Base-by-base conservation (phyloP, 345 rosid species). In the Chamaenerion angustifolium region DNA sequence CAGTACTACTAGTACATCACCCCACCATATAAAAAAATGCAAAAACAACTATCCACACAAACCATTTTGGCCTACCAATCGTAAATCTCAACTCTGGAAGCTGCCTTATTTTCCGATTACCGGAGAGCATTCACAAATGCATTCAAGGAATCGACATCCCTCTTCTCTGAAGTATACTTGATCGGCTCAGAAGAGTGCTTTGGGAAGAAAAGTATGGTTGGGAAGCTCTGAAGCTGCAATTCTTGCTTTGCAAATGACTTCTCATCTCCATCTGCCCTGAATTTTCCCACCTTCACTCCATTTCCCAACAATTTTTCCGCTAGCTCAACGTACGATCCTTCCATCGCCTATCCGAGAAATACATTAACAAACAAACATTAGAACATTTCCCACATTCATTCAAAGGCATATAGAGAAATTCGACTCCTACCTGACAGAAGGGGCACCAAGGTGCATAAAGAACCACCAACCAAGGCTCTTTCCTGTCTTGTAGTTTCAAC, bases 371-470 rank as follows among this genome's bases (percentile, higher is more conserved):
- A 53, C 40, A 31, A 16, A 16, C 45, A 15, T 16, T 49, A 40
- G 11, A 17, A 1, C 7, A 31, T 31, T 31, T 31, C 37, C 37
- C 37, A 31, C 37, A 31, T 23, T 23, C 27, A 23, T 23, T 23
- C 27, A 2, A 23, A 2, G 5, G 27, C 2, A 31, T 31, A 31
- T 31, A 31, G 3, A 31, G 37, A 31, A 31, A 3, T 8, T 31
- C 8, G 0, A 31, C 5, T 31, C 8, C 68, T 49, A 78, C 97
- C 69, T 81, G 94, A 74, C 96, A 92, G 57, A 78, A 92, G 0
- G 51, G 94, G 73, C 98, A 90, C 98, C 98, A 87, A 18, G 98
- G 98, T 7, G 98, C 98, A 45, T 92, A 92, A 16, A 80, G 82
- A 48, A 92, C 98, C 9, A 83, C 88, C 2, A 92, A 49, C 96